These are phyloP conservation scores for Fraxinus dipetala DNA, from an alignment of 305 asterid genomes.

Conservation along the genomic window DNA sequence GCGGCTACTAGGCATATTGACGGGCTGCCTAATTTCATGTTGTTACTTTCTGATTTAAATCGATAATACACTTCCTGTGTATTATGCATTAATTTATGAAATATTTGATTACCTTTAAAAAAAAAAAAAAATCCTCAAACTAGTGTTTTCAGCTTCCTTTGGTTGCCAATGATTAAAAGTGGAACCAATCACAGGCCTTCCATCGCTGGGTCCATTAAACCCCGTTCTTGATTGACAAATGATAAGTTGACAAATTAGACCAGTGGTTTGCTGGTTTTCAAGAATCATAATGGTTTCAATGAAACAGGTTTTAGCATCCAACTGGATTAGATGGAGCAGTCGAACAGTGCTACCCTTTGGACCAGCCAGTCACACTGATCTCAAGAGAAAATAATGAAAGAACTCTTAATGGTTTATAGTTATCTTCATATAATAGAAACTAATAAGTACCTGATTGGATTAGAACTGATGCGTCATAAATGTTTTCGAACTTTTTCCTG, in stretches of 20 bases:
- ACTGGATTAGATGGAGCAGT: neutral
- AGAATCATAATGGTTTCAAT: neutral
- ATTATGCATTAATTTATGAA: too few species aligned
- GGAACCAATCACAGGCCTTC: neutral
- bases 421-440: slow-evolving; percentile 2
- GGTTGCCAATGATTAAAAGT: neutral
- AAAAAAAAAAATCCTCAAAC: too few species aligned
- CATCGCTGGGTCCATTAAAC: neutral
- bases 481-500: slow-evolving; percentile 42
- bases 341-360: neutral
- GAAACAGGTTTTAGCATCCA: neutral
- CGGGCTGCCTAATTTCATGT: too few species aligned
- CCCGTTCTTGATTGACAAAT: neutral
- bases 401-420: neutral
- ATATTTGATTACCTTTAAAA: too few species aligned
- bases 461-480: slow-evolving; percentile 51
- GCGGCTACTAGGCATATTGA: too few species aligned
- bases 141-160: neutral
- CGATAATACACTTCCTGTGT: too few species aligned
- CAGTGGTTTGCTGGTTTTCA: neutral
- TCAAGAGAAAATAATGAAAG: neutral
- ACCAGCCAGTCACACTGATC: neutral
- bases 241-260: neutral
- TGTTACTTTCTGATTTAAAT: too few species aligned
- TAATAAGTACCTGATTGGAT: slow-evolving; percentile 70